Base-by-base conservation (phyloP, 331 rosid species). In the Rosa hybrid region DNA sequence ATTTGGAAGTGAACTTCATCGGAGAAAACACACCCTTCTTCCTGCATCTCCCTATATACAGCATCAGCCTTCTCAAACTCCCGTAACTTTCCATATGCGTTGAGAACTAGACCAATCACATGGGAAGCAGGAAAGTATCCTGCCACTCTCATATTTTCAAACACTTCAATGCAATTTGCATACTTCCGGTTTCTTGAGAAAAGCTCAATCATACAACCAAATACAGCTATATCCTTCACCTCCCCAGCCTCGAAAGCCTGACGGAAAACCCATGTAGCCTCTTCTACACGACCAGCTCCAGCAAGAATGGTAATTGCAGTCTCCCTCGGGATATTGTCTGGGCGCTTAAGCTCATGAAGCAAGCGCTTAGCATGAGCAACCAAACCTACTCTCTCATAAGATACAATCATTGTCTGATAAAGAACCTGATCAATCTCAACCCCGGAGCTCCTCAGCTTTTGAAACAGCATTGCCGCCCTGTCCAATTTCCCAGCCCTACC, bases 191-290 rank as follows among this genome's bases (percentile, higher is more conserved):
- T 91, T 78, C 90, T 90, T 13, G 97, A 94, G 87, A 74, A 90
- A 64, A 90, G 91, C 77, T 88, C 85, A 79, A 94, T 90, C 98
- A 90, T 88, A 81, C 94, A 90, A 51, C 88, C 87, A 76, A 87
- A 91, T 12, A 92, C 93, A 4, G 97, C 86, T 86, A 94, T 94
- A 69, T 92, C 89, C 81, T 89, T 92, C 38, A 94, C 86, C 80
- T 92, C 92, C 68, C 97, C 96, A 7, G 90, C 90, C 62, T 84
- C 90, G 74, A 88, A 90, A 45, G 97, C 96, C 82, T 92, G 98
- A 25, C 98, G 94, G 71, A 94, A 94, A 83, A 94, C 93, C 98
- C 98, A 94, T 2, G 92, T 90, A 79, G 98, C 97, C 87, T 94
- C 98, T 72, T 92, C 98, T 25, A 92, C 75, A 73, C 94, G 86